phyloP scores from a whole-genome alignment of 805 yeast genomes.

The Spathaspora hagerdaliae region DNA sequence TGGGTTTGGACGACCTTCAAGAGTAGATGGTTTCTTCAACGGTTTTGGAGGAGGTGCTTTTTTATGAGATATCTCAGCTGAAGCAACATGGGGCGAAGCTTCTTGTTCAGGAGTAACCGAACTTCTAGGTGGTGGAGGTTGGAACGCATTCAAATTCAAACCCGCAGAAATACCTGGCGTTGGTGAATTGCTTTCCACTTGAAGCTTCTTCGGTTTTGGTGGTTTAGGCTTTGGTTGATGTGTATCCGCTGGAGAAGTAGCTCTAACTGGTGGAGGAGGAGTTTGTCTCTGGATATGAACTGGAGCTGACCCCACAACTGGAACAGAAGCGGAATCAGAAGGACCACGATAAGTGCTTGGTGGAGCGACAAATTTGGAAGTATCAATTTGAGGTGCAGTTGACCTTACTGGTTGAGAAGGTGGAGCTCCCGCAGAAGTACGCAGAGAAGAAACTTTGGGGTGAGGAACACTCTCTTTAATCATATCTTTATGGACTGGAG shows the following conservation, averaged over 20 bases:
- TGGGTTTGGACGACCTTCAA: constrained; percentile 3
- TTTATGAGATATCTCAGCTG: constrained; percentile 9
- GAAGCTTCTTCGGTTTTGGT: constrained; percentile 7
- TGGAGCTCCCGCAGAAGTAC: constrained; percentile 1
- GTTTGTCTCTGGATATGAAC: neutral
- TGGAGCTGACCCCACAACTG: constrained; percentile 1
- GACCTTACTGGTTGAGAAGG: constrained; percentile 1
- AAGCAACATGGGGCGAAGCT: constrained; percentile 1
- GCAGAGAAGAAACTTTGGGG: neutral
- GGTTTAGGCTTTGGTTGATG: constrained; percentile 1
- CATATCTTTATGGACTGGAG: constrained; percentile 31
- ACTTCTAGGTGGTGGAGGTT: neutral
- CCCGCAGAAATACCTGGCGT: neutral
- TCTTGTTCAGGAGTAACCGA: neutral
- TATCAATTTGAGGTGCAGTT: constrained; percentile 28
- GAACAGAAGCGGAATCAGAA: constrained; percentile 5
- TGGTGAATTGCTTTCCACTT: neutral
- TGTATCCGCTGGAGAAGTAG: constrained; percentile 3
- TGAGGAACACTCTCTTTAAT: constrained; percentile 12
- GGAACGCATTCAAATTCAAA: neutral
- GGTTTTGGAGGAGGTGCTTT: constrained; percentile 45
- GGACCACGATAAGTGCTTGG: constrained; percentile 21
- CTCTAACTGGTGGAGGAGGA: constrained; percentile 4
- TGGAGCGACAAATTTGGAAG: constrained; percentile 40
- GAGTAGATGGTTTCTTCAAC: constrained; percentile 21